Conservation (phyloP, 805 yeast species). For the Candida andamanensis region DNA sequence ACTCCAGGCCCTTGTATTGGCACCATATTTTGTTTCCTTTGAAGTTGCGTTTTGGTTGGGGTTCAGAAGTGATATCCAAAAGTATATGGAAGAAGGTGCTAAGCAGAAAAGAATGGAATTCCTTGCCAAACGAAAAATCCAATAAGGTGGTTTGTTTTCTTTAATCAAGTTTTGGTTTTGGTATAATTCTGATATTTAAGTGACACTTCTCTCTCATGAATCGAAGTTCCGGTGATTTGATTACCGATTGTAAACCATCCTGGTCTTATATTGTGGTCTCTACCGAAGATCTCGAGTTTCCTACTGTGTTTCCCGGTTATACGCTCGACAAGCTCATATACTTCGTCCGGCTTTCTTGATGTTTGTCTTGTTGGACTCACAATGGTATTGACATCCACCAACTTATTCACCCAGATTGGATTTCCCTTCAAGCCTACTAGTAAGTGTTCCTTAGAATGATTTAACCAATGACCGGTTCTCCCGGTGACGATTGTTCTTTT, state of each 20-base stretch:
- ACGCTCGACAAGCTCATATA: slow-evolving; percentile 79
- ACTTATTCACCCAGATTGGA: slow-evolving; percentile 63
- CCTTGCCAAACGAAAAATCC: slow-evolving; percentile 2
- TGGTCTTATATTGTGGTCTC: slow-evolving; percentile 77
- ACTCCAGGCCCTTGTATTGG: slow-evolving; percentile 79
- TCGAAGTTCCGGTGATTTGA: slow-evolving; percentile 57
- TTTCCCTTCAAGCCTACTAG: slow-evolving; percentile 81
- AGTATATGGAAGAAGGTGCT: slow-evolving; percentile 44
- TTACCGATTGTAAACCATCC: slow-evolving; percentile 92
- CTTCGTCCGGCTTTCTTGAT: slow-evolving; percentile 86
- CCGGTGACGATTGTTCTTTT: slow-evolving; percentile 91
- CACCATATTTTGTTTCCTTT: slow-evolving; percentile 83
- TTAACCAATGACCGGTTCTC: slow-evolving; percentile 94
- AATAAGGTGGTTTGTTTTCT: background rate
- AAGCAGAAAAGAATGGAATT: slow-evolving; percentile 16
- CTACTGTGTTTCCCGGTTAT: slow-evolving; percentile 72
- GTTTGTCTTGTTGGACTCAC: slow-evolving; percentile 86
- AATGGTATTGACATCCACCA: slow-evolving; percentile 68
- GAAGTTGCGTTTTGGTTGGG: slow-evolving; percentile 75
- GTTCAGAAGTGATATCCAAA: slow-evolving; percentile 45
- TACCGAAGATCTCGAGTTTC: slow-evolving; percentile 85
- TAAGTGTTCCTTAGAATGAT: slow-evolving; percentile 89
- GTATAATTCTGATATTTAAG: slow-evolving; percentile 29
- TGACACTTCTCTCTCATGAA: slow-evolving; percentile 55
- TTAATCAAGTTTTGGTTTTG: slow-evolving; percentile 3